Base-by-base conservation (phyloP, 306 rosid species). In the Vigna hirtella region DNA sequence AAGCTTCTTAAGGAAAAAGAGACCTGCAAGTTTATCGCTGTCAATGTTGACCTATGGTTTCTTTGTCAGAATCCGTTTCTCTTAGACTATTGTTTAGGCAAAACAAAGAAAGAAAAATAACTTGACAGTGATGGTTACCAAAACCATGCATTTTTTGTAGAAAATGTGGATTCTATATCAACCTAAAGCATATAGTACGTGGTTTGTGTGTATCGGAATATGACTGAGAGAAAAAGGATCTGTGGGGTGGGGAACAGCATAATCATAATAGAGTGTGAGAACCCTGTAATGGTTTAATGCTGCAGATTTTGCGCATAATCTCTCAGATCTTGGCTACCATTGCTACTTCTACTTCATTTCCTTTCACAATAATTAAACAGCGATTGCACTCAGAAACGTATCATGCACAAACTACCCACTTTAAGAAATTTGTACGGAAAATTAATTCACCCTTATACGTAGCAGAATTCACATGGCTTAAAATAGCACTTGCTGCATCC, bases 401-500 rank as follows among this genome's bases (percentile, higher is more conserved):
- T 82, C 20, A 68, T 57, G 86, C 72, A 76, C 71, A 34, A 75
- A 72, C 11, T 14, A 79, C 32, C 64, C 22, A 17, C 7, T 43
- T 71, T 13, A 36, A 79, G 74, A 72, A 79, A 66, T 28, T 61
- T 76, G 78, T 77, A 80, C 77, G 74, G 62, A 30, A 53, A 6
- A 20, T 77, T 80, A 68, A 76, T 70, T 69, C 38, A 66, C 48
- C 34, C 34, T 4, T 3, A 7, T 43, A 40, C 48, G 9, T 77
- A 24, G 4, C 66, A 72, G 66, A 77, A 48, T 5, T 84, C 91
- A 87, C 93, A 90, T 87, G 93, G 66, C 77, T 74, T 73, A 24
- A 24, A 20, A 55, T 74, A 26, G 42, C 78, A 42, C 28, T 51
- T 64, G 17, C 70, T 20, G 74, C 78, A 53, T 51, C 66, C 50